Evolutionary conservation across 1,139 yeast species (phyloP), one percentile per base, ranked within the genome.

Genomic region (Eremothecium sinecaudum): DNA sequence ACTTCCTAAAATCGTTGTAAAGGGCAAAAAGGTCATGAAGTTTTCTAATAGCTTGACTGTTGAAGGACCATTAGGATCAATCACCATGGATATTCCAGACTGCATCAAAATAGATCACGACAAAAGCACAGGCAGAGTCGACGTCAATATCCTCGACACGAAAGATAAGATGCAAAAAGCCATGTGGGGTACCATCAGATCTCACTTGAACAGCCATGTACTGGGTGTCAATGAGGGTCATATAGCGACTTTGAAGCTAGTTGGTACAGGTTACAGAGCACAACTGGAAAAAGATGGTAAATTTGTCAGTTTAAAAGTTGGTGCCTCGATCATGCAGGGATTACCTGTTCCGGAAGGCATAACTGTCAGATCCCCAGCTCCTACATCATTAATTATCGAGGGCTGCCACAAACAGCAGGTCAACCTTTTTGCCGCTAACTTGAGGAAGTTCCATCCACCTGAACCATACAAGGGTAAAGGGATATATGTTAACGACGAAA

Each of bases 381-480:
- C 96, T n/a, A 83, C 94, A 12, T 71, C 94, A 46, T 63, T 92
- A 37, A 67, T 90, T 40, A 66, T 92, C 25, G 94, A 84, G 58
- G 98, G 98, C 20, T 64, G 76, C 32, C 79, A 90, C 61, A 82
- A 83, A 60, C 95, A 87, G 59, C 79, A 79, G 53, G 90, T 92
- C 26, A 80, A 77, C 52, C 69, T 79, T 40, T 82, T 84, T 59
- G 98, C 98, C 13, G 94, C 95, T 14, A 73, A 75, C 38, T 71
- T 92, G 46, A 77, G 98, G 59, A 75, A 74, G 49, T 75, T 74
- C 66, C 82, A 84, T 59, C 93, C 93, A 42, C 99, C 99, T 25
- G 99, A 92, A 63, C 96, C 97, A 25, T 92, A 92, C 61, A 92
- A 92, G 63, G 98, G 98, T 56, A 92, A 92, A 62, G 99, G 99